Conservation (phyloP, 768 basidiomycete genomes). For the Lyophyllum atratum region DNA sequence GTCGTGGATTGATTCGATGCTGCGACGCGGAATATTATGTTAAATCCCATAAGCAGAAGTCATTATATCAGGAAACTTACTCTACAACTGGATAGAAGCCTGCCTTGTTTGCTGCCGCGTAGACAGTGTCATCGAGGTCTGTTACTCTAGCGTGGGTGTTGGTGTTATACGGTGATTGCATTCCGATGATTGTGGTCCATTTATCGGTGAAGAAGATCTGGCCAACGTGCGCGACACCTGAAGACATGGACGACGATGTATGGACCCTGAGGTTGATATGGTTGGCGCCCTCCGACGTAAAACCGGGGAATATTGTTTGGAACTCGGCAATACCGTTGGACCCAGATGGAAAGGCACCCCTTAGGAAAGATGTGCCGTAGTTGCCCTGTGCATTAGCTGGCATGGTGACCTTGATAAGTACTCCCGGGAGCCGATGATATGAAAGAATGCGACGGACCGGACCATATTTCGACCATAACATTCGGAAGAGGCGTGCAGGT, state of each 20-base stretch:
- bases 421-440: neutral
- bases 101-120: constrained; percentile 21
- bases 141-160: constrained; percentile 29
- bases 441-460: constrained; percentile 4
- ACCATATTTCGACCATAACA: constrained; percentile 36
- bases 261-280: constrained; percentile 39
- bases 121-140: constrained; percentile 33
- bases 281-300: constrained; percentile 33
- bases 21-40: neutral
- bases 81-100: constrained; percentile 30
- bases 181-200: constrained; percentile 32
- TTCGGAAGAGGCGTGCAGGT: constrained; percentile 39
- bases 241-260: constrained; percentile 25
- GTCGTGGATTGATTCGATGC: constrained; percentile 27
- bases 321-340: constrained; percentile 41
- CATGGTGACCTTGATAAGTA: neutral
- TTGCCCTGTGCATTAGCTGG: constrained; percentile 37
- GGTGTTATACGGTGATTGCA: constrained; percentile 28
- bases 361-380: constrained; percentile 33
- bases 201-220: constrained; percentile 41
- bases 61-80: constrained; percentile 12
- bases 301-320: constrained; percentile 37
- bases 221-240: constrained; percentile 32
- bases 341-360: constrained; percentile 34
- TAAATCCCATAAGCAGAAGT: neutral